Conservation (phyloP, 1,139 yeast genomes). For the Hyphopichia fennica region DNA sequence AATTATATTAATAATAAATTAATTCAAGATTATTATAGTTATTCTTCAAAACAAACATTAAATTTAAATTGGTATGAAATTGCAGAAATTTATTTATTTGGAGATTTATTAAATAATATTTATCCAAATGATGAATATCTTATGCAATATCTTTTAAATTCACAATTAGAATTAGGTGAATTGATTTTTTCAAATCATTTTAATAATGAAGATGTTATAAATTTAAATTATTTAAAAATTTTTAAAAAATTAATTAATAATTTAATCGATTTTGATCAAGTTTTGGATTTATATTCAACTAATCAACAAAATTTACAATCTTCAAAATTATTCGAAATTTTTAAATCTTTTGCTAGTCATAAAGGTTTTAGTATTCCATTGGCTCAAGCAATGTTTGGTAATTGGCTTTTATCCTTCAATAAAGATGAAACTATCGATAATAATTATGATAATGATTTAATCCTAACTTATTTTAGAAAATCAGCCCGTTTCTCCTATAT, state of each 20-base stretch:
- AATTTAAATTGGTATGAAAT: slow-evolving; percentile 10
- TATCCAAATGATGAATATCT: slow-evolving; percentile 5
- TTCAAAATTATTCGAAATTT: slow-evolving; percentile 13
- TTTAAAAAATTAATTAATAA: slow-evolving; percentile 4
- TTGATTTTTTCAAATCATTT: slow-evolving; percentile 3
- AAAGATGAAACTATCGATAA: slow-evolving; percentile 9
- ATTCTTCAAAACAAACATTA: slow-evolving; percentile 5
- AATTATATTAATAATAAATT: slow-evolving; percentile 3
- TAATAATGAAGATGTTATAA: not conserved
- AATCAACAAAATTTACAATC: slow-evolving; percentile 5
- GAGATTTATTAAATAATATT: slow-evolving; percentile 7
- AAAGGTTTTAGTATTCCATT: slow-evolving; percentile 20
- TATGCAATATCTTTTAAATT: slow-evolving; percentile 6
- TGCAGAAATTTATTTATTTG: slow-evolving; percentile 11
- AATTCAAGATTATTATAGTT: slow-evolving; percentile 2
- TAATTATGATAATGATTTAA: slow-evolving; percentile 16
- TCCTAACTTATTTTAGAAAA: slow-evolving; percentile 18
- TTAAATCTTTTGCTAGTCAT: slow-evolving; percentile 15
- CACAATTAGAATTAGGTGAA: slow-evolving; percentile 8
- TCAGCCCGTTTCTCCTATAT: slow-evolving; percentile 18
- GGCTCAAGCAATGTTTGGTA: slow-evolving; percentile 24
- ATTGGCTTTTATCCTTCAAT: slow-evolving; percentile 20
- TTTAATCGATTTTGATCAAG: slow-evolving; percentile 5
- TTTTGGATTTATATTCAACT: slow-evolving; percentile 5
- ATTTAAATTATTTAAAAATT: not conserved